Conservation (phyloP, 2,329 filamentous ascomycete genomes). For the Allantophomopsis cytisporea region DNA sequence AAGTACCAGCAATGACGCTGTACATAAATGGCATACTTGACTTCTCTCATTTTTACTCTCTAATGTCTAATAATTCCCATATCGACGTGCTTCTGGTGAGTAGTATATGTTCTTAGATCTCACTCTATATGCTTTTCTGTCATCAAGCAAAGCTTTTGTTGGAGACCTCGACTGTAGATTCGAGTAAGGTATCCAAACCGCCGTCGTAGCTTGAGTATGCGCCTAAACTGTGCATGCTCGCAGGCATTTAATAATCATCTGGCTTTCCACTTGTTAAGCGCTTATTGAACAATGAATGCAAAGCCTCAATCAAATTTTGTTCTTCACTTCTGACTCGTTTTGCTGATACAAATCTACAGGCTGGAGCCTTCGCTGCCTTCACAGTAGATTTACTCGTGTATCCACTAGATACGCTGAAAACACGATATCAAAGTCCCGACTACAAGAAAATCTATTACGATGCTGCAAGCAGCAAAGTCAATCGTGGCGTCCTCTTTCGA, state of each 20-base stretch:
- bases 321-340: background rate
- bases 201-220: no score
- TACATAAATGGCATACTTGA: background rate
- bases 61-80: slow-evolving; percentile 31
- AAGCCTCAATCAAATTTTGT: no score
- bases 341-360: slow-evolving; percentile 30
- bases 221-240: no score
- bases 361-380: slow-evolving; percentile 75
- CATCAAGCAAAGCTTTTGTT: no score
- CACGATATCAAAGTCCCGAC: slow-evolving; percentile 66
- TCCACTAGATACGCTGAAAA: slow-evolving; percentile 83
- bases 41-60: background rate
- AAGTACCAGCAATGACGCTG: slow-evolving; percentile 2
- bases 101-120: slow-evolving; percentile 4
- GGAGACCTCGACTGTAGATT: no score
- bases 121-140: no score
- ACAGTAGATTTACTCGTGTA: slow-evolving; percentile 80
- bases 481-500: slow-evolving; percentile 42
- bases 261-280: no score
- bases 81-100: slow-evolving; percentile 43
- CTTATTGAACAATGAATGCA: background rate
- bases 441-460: slow-evolving; percentile 55
- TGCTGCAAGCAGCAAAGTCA: slow-evolving; percentile 36
- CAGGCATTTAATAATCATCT: no score
- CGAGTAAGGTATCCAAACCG: no score